Percentiles rank a stretch among this genome's conserved stretches.
phyloP scores from a whole-genome alignment of 352 stramenopile species.

The Phytophthora chlamydospora region DNA sequence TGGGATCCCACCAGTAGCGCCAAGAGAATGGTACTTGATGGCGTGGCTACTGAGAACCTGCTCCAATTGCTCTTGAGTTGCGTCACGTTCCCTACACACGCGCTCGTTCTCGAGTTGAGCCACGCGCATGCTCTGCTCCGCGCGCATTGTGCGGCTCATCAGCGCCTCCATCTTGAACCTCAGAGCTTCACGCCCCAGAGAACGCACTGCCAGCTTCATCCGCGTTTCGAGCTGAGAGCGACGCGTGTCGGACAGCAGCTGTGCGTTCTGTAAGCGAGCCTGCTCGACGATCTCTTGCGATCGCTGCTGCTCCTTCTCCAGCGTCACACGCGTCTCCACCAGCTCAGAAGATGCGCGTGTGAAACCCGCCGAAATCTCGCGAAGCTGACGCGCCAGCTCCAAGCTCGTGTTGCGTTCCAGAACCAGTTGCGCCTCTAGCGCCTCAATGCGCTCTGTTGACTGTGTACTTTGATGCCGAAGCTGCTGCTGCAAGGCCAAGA shows the following conservation, averaged over 20 bases:
- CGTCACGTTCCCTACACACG: constrained; percentile 40
- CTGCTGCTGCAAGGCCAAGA: constrained; percentile 38
- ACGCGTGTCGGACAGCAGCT: constrained; percentile 61
- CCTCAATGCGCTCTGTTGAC: constrained; percentile 39
- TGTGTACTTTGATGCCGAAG: constrained; percentile 38
- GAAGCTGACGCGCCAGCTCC: constrained; percentile 53
- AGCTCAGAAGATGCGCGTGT: constrained; percentile 50
- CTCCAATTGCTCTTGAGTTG: constrained; percentile 52
- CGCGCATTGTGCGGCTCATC: constrained; percentile 49
- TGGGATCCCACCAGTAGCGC: constrained; percentile 47
- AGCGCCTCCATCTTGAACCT: constrained; percentile 68
- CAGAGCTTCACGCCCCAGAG: constrained; percentile 67
- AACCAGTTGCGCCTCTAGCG: constrained; percentile 54
- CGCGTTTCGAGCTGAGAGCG: constrained; percentile 56
- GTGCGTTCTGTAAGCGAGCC: constrained; percentile 46
- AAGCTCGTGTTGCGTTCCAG: constrained; percentile 59
- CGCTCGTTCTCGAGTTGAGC: constrained; percentile 52
- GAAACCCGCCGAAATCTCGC: constrained; percentile 55
- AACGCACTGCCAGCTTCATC: constrained; percentile 62
- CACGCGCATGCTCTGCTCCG: constrained; percentile 60
- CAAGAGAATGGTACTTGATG: constrained; percentile 60
- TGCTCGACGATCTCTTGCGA: constrained; percentile 47
- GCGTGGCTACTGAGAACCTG: constrained; percentile 54
- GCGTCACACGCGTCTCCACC: constrained; percentile 48
- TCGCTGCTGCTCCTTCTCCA: constrained; percentile 52